Evolutionary conservation across 2,329 filamentous ascomycete species (phyloP).

Genomic region (Botrytis elliptica): DNA sequence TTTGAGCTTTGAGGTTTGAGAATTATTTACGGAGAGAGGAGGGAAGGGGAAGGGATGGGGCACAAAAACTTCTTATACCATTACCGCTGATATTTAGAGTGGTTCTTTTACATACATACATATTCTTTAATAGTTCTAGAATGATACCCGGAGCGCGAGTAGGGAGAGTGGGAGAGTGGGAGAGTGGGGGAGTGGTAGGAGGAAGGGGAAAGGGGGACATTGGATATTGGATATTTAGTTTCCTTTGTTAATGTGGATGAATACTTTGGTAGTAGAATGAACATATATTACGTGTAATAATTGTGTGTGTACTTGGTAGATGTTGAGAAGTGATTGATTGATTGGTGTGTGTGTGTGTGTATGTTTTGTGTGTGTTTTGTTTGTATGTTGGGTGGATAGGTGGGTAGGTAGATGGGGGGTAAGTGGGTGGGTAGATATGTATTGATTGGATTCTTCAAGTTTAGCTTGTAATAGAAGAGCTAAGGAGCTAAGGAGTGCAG

Average conservation of each 20-base stretch:
- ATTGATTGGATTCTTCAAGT: too few species aligned
- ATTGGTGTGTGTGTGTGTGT: not conserved
- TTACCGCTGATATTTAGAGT: not conserved
- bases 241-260: constrained; percentile 5
- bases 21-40: not conserved
- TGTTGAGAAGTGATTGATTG: not conserved
- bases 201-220: not conserved
- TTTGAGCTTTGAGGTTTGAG: not conserved
- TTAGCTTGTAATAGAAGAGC: too few species aligned
- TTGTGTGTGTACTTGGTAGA: not conserved
- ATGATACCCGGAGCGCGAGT: constrained; percentile 17
- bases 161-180: not conserved
- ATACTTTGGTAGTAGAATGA: not conserved
- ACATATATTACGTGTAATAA: not conserved
- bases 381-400: not conserved
- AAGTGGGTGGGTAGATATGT: too few species aligned
- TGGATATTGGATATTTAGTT: not conserved
- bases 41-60: not conserved
- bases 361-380: not conserved
- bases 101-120: constrained; percentile 14
- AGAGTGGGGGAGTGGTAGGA: not conserved
- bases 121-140: constrained; percentile 18
- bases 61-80: not conserved
- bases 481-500: too few species aligned
- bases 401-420: too few species aligned